A percentile compares a stretch with the other conserved stretches of the same genome.
Conservation (phyloP, 139 green algal genomes). For the Chloropicon primus region DNA sequence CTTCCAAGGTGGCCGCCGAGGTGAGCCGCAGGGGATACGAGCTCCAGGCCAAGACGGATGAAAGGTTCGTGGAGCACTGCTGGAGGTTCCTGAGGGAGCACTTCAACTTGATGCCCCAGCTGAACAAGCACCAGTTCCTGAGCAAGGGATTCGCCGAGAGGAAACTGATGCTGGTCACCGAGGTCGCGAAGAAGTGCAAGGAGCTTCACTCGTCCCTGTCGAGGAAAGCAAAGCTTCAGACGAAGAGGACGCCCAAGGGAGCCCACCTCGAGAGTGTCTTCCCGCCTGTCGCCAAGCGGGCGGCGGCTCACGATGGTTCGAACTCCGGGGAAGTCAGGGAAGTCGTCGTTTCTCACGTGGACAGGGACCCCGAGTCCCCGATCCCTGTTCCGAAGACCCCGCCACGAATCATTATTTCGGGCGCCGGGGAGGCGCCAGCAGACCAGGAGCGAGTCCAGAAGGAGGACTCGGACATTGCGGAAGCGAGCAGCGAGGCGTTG, state of each 20-base stretch:
- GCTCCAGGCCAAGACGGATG: conserved; percentile 3
- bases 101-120: background rate
- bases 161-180: conserved; percentile 1
- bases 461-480: no score
- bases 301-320: no score
- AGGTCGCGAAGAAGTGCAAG: conserved; percentile 3
- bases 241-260: background rate
- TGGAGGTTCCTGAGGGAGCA: background rate
- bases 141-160: conserved; percentile 7
- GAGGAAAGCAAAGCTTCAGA: background rate
- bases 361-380: background rate
- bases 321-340: background rate
- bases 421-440: no score
- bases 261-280: background rate
- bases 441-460: no score
- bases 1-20: background rate
- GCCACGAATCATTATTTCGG: background rate
- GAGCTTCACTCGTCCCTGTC: background rate
- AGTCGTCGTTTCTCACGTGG: background rate
- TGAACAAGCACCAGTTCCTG: conserved; percentile 3
- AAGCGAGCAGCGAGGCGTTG: no score
- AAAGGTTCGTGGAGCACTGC: conserved; percentile 5
- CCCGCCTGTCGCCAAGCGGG: background rate
- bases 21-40: background rate
- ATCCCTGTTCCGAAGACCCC: background rate